Percentiles rank a stretch among this genome's conserved stretches.
Evolutionary conservation across 768 basidiomycete genomes (phyloP).

Genomic region (Coprinopsis marcescibilis): DNA sequence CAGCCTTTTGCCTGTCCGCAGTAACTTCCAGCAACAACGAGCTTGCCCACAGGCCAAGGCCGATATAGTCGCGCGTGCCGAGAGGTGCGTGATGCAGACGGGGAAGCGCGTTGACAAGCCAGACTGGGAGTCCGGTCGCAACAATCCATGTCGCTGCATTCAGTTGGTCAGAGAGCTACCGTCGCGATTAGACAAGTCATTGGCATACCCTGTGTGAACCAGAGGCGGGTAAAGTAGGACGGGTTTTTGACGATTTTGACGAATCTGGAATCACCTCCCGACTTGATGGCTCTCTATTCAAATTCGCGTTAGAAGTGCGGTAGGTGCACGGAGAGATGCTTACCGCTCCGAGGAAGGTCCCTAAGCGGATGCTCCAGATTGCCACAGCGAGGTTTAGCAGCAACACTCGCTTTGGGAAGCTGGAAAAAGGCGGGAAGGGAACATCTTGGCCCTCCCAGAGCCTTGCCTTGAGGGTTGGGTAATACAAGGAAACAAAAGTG

Average conservation of each 20-base stretch:
- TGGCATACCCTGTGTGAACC: constrained; percentile 52
- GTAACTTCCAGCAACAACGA: constrained; percentile 58
- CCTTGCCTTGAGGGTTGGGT: constrained; percentile 47
- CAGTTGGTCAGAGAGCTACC: neutral
- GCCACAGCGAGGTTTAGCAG: constrained; percentile 50
- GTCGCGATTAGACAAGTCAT: neutral
- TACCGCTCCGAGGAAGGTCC: constrained; percentile 51
- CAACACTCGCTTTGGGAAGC: constrained; percentile 57
- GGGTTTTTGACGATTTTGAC: constrained; percentile 44
- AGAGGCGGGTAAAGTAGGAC: constrained; percentile 45
- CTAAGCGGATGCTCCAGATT: constrained; percentile 60
- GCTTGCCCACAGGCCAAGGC: constrained; percentile 45
- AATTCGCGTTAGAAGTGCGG: neutral
- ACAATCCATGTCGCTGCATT: constrained; percentile 62
- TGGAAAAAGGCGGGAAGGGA: constrained; percentile 35
- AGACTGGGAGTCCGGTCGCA: constrained; percentile 64
- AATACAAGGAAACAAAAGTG: constrained; percentile 56
- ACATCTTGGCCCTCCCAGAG: constrained; percentile 35
- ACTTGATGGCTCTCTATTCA: constrained; percentile 35
- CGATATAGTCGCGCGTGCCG: constrained; percentile 47
- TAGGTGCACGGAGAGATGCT: constrained; percentile 8
- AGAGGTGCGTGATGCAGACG: constrained; percentile 44
- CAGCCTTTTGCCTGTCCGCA: constrained; percentile 60
- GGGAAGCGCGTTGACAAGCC: constrained; percentile 54
- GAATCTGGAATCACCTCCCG: constrained; percentile 62